Evolutionary conservation across 768 basidiomycete genomes (phyloP), one percentile per base, ranked within the genome.

Genomic region (Lepiota subincarnata): DNA sequence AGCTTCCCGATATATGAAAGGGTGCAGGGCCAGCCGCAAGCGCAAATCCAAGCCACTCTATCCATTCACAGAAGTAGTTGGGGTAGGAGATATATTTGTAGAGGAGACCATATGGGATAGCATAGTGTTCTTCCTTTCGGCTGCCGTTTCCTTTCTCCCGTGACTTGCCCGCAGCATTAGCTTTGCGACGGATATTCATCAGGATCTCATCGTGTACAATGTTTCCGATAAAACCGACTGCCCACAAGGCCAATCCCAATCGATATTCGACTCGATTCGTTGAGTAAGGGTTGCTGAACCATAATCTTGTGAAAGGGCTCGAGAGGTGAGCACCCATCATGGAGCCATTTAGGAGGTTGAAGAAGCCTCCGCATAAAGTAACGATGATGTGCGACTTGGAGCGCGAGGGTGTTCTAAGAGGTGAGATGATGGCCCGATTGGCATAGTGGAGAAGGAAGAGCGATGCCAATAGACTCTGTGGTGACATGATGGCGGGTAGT

Each of bases 1-100:
- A 55, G n/a, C 10, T 6, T 31, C 31, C 31, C 2, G 61, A 48
- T 14, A 63, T 40, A 3, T 55, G 40, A 37, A 70, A 58, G 16
- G 77, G 81, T 0, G 76, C 6, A 0, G 85, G 82, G 4, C 81
- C 71, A 3, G 89, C 80, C 5, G 90, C 89, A 36, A 97, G 66
- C 1, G 91, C 87, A 66, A 87, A 98, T 6, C 89, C 92, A 8
- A 82, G 59, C 94, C 95, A 98, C 69, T 98, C 96, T 51, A 87
- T 55, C 96, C 96, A 98, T 66, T 98, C 96, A 69, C 87, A 92
- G 16, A 92, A 71, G 71, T 98, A 98, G 67, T 97, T 93, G 8
- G 96, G 96, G 71, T 86, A 96, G 5, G 92, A 92, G 61, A 98
- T 73, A 63, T 81, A 85, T 39, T 66, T 61, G 74, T 88, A 97